A percentile compares a stretch with the other conserved stretches of the same genome.
phyloP scores from a whole-genome alignment of 169 alveolate species.

The Amoebophrya sp. region DNA sequence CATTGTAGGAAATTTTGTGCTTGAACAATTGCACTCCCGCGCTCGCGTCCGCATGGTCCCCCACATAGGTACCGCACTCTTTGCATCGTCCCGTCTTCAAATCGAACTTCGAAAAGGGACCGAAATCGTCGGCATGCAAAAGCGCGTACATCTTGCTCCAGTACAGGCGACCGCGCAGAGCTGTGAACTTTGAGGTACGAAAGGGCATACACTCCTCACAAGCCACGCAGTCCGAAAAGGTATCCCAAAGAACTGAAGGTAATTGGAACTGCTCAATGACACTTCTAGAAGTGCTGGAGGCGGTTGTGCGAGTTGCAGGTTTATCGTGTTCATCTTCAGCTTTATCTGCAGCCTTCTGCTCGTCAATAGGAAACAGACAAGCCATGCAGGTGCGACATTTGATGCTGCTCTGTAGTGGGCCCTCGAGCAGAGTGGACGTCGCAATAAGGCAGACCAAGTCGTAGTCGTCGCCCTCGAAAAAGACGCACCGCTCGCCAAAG shows the following conservation, averaged over 20 bases:
- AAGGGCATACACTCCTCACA: background rate
- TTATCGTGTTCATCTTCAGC: no score
- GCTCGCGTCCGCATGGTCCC: background rate
- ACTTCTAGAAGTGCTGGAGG: no score
- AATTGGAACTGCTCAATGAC: background rate
- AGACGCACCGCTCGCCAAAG: background rate
- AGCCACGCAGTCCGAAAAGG: background rate
- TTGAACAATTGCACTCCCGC: background rate
- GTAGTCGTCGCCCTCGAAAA: background rate
- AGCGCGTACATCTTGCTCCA: background rate
- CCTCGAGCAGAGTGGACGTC: no score
- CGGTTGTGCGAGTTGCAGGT: no score
- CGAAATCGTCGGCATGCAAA: background rate
- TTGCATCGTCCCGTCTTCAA: background rate
- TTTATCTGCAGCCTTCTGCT: background rate
- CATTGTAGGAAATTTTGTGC: background rate
- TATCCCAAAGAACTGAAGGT: background rate
- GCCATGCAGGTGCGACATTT: background rate
- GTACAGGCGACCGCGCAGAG: background rate
- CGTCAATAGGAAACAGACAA: background rate
- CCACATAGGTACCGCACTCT: background rate
- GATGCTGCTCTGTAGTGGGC: background rate
- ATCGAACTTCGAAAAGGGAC: background rate
- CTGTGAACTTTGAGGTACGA: background rate
- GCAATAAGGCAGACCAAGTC: background rate